Percentiles rank a stretch among this genome's conserved stretches.
These are phyloP conservation scores for Ophiostoma himal-ulmi DNA, from an alignment of 2,329 filamentous ascomycete genomes.

Conservation along the genomic window DNA sequence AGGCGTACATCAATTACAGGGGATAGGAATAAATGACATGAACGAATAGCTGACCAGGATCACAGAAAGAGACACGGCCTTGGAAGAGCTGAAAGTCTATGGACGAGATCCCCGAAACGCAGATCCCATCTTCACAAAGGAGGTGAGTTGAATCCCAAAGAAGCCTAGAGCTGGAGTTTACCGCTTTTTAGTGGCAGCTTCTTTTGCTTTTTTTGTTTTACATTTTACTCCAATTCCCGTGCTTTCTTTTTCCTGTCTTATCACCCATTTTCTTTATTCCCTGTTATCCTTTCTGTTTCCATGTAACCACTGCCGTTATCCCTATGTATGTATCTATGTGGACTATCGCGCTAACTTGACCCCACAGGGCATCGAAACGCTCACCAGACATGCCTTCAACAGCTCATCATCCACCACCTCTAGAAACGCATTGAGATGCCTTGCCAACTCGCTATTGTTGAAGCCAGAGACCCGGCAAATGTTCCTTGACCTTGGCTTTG, in stretches of 20 bases:
- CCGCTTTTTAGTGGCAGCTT: background rate
- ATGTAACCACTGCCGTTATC: background rate
- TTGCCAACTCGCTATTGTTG: conserved; percentile 79
- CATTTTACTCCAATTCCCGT: background rate
- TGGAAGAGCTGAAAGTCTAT: conserved; percentile 70
- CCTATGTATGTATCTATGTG: background rate
- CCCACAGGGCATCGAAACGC: conserved; percentile 63
- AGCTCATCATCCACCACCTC: conserved; percentile 57
- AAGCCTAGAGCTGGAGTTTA: background rate
- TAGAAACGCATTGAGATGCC: conserved; percentile 69
- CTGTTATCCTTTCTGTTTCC: background rate
- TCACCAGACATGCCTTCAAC: conserved; percentile 69
- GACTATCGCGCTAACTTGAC: conserved; percentile 15
- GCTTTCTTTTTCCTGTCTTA: background rate
- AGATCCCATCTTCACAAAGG: conserved; percentile 75
- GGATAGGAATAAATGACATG: background rate
- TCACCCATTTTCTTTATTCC: background rate
- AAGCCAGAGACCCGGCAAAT: conserved; percentile 61
- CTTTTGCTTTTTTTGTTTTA: background rate
- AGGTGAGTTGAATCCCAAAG: conserved; percentile 44
- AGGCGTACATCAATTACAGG: background rate
- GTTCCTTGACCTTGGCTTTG: conserved; percentile 65
- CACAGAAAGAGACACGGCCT: conserved; percentile 55
- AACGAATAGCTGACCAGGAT: background rate
- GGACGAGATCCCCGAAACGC: conserved; percentile 67